These are phyloP conservation scores for Ensete glaucum DNA, from an alignment of 176 grass and related monocot species.

Conservation along the genomic window DNA sequence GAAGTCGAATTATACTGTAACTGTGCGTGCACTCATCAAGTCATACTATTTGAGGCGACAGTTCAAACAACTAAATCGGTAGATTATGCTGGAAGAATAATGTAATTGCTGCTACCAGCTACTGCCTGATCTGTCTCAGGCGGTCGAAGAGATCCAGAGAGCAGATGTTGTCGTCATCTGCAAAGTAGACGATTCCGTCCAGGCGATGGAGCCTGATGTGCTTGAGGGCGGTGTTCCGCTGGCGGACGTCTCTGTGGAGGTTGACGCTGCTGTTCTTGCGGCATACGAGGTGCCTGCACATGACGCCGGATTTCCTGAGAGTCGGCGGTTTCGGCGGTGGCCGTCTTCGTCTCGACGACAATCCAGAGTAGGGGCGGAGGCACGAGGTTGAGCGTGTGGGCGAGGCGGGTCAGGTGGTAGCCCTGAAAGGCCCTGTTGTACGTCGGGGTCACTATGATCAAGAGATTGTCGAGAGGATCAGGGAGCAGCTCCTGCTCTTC, in stretches of 20 bases:
- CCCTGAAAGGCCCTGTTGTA: conserved; percentile 48
- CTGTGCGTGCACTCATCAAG: neutral
- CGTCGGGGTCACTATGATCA: conserved; percentile 39
- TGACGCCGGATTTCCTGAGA: conserved; percentile 51
- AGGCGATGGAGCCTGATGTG: conserved; percentile 67
- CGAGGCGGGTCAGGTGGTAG: conserved; percentile 58
- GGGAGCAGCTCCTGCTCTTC: neutral
- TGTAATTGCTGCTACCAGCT: neutral
- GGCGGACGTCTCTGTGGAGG: conserved; percentile 36
- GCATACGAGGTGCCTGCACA: conserved; percentile 66
- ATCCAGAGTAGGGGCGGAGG: conserved; percentile 52
- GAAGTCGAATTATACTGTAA: too few relatives aligned
- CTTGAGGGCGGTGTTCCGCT: conserved; percentile 73
- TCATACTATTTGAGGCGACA: neutral
- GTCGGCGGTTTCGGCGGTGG: conserved; percentile 50
- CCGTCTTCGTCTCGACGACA: conserved; percentile 57
- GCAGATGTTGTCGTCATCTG: conserved; percentile 85
- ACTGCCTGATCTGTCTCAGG: conserved; percentile 60
- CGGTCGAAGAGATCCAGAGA: conserved; percentile 61
- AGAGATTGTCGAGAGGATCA: conserved; percentile 19
- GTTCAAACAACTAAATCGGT: neutral
- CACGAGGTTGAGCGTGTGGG: conserved; percentile 64
- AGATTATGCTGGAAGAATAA: too few relatives aligned
- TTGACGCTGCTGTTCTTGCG: conserved; percentile 15
- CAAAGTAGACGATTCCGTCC: conserved; percentile 81